phyloP scores from a whole-genome alignment of 2,329 filamentous ascomycete genomes.

The Cytospora piceicola region DNA sequence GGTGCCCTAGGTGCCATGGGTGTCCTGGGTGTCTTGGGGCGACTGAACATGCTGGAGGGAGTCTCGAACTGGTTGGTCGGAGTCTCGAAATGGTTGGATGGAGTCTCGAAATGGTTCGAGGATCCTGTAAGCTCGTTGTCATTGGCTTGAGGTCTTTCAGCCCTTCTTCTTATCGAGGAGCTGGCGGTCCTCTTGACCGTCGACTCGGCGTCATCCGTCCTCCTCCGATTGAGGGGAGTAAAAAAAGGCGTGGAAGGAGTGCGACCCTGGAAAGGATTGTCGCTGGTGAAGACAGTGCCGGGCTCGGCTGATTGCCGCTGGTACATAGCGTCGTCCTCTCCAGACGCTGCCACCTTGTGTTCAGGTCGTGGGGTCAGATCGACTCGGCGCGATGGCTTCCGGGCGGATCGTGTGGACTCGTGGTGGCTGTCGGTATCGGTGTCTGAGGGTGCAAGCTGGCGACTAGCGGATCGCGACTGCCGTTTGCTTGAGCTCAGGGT shows the following conservation, averaged over 20 bases:
- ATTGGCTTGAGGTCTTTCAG: slow-evolving; percentile 50
- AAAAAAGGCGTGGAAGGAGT: slow-evolving; percentile 66
- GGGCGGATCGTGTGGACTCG: slow-evolving; percentile 23
- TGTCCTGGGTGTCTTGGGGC: slow-evolving; percentile 41
- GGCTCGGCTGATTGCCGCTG: slow-evolving; percentile 48
- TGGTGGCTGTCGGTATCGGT: slow-evolving; percentile 49
- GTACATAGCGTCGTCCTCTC: slow-evolving; percentile 47
- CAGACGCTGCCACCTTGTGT: slow-evolving; percentile 58
- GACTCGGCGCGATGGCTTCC: slow-evolving; percentile 25
- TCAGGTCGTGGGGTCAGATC: slow-evolving; percentile 46
- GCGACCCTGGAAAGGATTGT: slow-evolving; percentile 93
- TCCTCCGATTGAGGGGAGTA: slow-evolving; percentile 54
- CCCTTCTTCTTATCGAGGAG: slow-evolving; percentile 49
- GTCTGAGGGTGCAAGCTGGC: slow-evolving; percentile 58
- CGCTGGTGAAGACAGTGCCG: slow-evolving; percentile 76
- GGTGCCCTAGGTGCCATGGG: slow-evolving; percentile 25
- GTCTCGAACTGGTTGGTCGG: slow-evolving; percentile 65
- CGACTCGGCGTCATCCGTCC: slow-evolving; percentile 49
- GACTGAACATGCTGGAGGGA: slow-evolving; percentile 48
- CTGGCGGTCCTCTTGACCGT: slow-evolving; percentile 46
- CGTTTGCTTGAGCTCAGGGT: slow-evolving; percentile 58
- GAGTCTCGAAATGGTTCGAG: slow-evolving; percentile 62
- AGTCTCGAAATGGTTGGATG: slow-evolving; percentile 52
- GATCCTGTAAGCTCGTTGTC: slow-evolving; percentile 57
- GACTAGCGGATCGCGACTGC: slow-evolving; percentile 57